A percentile compares a stretch with the other conserved stretches of the same genome.
These are phyloP conservation scores for Dactylis glomerata DNA, from an alignment of 176 grass and related monocot species.

Conservation along the genomic window DNA sequence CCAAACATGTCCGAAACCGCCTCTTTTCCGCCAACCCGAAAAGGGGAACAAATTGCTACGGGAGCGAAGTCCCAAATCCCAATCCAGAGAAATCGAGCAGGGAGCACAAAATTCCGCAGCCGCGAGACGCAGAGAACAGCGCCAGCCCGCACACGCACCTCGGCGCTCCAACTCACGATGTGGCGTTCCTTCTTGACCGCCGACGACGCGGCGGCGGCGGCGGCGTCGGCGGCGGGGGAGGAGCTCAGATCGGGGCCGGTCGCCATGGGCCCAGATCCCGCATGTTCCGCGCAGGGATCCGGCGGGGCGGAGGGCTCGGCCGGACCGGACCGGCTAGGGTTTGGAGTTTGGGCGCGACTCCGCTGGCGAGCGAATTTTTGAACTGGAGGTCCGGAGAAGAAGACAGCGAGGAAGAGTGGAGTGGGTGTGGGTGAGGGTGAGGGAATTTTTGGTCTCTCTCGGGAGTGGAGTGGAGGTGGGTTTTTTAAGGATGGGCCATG, in stretches of 20 bases:
- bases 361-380: slow-evolving; percentile 42
- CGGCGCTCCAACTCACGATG: slow-evolving; percentile 73
- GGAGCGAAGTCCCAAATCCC: neutral
- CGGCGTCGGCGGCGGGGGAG: slow-evolving; percentile 10
- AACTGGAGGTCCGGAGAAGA: slow-evolving; percentile 19
- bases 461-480: neutral
- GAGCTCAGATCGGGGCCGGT: slow-evolving; percentile 55
- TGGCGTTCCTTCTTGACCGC: slow-evolving; percentile 80
- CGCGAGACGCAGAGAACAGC: neutral
- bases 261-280: slow-evolving; percentile 54
- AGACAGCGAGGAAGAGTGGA: neutral
- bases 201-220: neutral
- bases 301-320: neutral
- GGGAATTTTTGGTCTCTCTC: slow-evolving; percentile 22
- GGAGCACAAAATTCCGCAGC: neutral
- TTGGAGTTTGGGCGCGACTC: slow-evolving; percentile 28
- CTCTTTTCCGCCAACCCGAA: neutral
- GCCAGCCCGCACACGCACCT: slow-evolving; percentile 32
- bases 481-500: slow-evolving; percentile 29
- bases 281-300: slow-evolving; percentile 45
- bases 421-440: neutral
- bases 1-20: neutral
- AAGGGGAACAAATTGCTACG: neutral
- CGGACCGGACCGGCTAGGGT: slow-evolving; percentile 30
- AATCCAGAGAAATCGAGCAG: slow-evolving; percentile 20